Evolutionary conservation across 257 asterid species (phyloP).

Genomic region (Primulina eburnea): DNA sequence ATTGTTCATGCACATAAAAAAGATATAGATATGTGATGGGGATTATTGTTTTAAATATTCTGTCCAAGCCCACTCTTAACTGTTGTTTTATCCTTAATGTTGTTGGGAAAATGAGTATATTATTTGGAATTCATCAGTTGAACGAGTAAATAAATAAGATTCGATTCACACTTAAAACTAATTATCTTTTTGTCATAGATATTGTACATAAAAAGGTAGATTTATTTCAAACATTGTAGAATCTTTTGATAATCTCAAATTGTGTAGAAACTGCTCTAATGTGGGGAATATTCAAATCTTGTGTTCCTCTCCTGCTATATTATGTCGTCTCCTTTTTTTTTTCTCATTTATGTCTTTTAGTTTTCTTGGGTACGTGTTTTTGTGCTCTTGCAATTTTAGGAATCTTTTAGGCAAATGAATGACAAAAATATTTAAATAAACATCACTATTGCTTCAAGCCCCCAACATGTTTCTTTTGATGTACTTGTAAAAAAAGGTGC

Average conservation of each 20-base stretch:
- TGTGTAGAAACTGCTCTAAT: neutral
- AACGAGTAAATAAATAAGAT: neutral
- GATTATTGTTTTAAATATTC: slow-evolving; percentile 1
- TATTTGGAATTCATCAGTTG: neutral
- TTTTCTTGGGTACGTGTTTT: neutral
- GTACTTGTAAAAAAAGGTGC: neutral
- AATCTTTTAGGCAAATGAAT: neutral
- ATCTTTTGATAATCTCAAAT: neutral
- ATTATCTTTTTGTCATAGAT: neutral
- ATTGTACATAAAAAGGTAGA: neutral
- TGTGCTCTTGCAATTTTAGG: too few relatives aligned
- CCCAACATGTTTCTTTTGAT: too few relatives aligned
- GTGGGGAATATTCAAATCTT: neutral
- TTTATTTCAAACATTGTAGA: too few relatives aligned
- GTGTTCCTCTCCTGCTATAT: neutral
- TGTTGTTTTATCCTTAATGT: neutral
- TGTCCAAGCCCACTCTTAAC: neutral
- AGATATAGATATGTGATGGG: neutral
- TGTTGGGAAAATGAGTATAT: neutral
- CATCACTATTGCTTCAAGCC: too few relatives aligned
- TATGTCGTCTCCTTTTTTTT: neutral
- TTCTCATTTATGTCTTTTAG: neutral
- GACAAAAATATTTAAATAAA: neutral
- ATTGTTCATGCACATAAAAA: neutral
- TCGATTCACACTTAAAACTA: neutral